A percentile compares a stretch with the other conserved stretches of the same genome.
Evolutionary conservation across 371 early-diverging fungal species (phyloP).

Genomic region (Blyttiomyces sp.): DNA sequence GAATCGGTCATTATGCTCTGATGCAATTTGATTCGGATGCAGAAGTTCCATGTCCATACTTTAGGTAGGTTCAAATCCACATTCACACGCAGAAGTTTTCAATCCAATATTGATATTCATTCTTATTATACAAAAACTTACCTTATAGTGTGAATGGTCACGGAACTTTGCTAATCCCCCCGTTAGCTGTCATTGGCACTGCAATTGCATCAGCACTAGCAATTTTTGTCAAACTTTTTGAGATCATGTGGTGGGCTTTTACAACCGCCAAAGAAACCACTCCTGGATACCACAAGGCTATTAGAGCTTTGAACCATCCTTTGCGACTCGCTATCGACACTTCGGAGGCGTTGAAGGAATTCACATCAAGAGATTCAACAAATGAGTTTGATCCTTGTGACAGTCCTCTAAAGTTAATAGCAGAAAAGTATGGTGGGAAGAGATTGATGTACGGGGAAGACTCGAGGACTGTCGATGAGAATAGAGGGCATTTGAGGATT

Average conservation of each 20-base stretch:
- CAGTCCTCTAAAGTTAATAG: neutral
- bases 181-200: neutral
- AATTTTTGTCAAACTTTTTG: neutral
- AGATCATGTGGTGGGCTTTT: slow-evolving; percentile 1
- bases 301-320: neutral
- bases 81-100: too few relatives aligned
- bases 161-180: neutral
- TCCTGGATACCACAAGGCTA: neutral
- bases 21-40: neutral
- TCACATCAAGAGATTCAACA: neutral
- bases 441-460: neutral
- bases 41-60: too few relatives aligned
- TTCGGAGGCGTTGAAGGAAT: neutral
- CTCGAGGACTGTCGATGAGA: neutral
- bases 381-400: neutral
- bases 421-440: neutral
- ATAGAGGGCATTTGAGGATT: neutral
- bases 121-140: neutral
- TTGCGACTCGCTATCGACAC: neutral
- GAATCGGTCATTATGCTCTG: neutral
- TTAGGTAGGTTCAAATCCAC: too few relatives aligned
- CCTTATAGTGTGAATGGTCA: neutral
- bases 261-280: neutral
- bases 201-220: neutral
- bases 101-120: too few relatives aligned